Base-by-base conservation (phyloP, 805 yeast genomes). In the Kazachstania psychrophila region DNA sequence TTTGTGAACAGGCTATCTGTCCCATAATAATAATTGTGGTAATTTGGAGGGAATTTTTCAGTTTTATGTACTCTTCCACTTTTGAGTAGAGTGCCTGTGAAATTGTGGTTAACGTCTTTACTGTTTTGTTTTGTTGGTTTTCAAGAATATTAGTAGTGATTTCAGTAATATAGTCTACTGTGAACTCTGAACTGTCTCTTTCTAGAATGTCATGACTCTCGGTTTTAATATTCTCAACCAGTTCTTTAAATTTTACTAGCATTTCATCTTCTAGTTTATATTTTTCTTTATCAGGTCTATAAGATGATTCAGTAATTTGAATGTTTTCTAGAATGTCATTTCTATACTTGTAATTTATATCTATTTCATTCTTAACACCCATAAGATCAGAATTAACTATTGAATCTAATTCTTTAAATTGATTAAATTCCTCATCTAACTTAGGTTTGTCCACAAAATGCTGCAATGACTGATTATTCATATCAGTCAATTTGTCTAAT, bases 1-100 rank as follows among this genome's bases (percentile, higher is more conserved):
- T 46, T 43, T 68, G 72, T 2, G 65, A 54, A 33, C 46, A 54
- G 2, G 69, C 61, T 24, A 65, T 54, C 16, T 60, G 52, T 3
- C 61, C 53, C 31, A 50, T 41, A 0, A 47, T 20, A 3, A 31
- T 41, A 18, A 66, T 47, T 1, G 64, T 51, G 4, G 56, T 42
- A 2, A 49, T 48, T 11, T 67, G 60, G 10, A 69, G 40, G n/a
- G 44, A 49, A 11, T 45, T 44, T 40, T 68, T 70, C 1, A 58
- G 42, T 4, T 47, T 49, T 8, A 54, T 46, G 2, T 51, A 34
- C 9, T 45, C 39, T 25, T 47, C 45, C 5, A 53, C 45, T 37
- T 51, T 50, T 9, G 44, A 27, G 36, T 46, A 54, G 18, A 58
- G 39, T 9, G 60, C 46, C 18, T 50, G 46, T 14, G 60, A 50